Evolutionary conservation across 2,329 filamentous ascomycete genomes (phyloP), one percentile per base, ranked within the genome.

Genomic region (Pseudocercospora pini-densiflorae): DNA sequence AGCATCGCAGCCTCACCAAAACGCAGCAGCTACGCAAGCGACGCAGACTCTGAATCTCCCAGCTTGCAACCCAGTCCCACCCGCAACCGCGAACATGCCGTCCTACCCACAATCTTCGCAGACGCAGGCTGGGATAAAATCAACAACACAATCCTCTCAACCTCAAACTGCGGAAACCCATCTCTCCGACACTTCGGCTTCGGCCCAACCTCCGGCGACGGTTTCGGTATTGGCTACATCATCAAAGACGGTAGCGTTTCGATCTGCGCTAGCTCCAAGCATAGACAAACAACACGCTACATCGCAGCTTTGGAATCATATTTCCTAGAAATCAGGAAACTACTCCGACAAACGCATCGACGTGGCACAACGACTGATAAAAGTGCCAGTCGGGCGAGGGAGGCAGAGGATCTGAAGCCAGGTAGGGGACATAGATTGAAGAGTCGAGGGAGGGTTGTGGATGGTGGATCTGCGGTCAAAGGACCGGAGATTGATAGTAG

Each of bases 151-250:
- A 92, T 98, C 70, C 84, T 99, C 45, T 97, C 92, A 6, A 98
- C 95, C 0, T 97, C 94, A n/a, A 99, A 99, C 83, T 99, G 95
- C 79, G 95, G 95, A 66, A 99, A 98, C 79, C 95, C 95, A 0
- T 93, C 91, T 0, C 88, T 99, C 19, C 89, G 95, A 1, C 94
- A 98, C 74, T 99, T 99, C 74, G 95, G 95, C 3, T 99, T 99
- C 77, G 95, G 95, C 0, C 95, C 95, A 1, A 97, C 94, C 0
- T 94, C 92, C 0, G 94, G 90, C 1, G 93, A 97, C 71, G 95
- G 95, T 0, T 98, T 98, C 76, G 95, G 95, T 31, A 97, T 99
- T 63, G 95, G 95, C 2, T 99, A 99, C 82, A 98, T 99, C 75
- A 97, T 99, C 86, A 99, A 99, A 80, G 93, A 96, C 72, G 92